Base-by-base conservation (phyloP, 169 alveolate genomes). In the Eimeria sp. region DNA sequence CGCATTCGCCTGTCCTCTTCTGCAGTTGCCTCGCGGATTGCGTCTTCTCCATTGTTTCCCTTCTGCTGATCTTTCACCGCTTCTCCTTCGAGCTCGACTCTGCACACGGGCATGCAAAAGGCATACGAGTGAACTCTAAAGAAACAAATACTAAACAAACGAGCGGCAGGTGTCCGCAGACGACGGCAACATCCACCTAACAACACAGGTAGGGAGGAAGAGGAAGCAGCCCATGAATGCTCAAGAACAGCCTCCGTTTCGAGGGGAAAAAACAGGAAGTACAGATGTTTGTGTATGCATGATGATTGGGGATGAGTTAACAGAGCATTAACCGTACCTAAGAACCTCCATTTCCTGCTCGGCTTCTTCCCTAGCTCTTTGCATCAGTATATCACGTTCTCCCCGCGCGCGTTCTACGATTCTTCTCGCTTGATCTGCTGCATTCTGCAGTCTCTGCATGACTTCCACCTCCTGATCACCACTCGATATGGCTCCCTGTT, bases 281-380 rank as follows among this genome's bases (percentile, higher is more conserved):
- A 25, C 37, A 11, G 43, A 64, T 52, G 46, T 25, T 30, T 68
- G 46, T 43, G 14, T 16, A 30, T 68, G 46, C 46, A 30, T 46
- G 25, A 49, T 6, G 30, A 71, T 14, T 66, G 20, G 27, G 10
- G 60, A 40, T 11, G 30, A 8, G 33, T 40, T 76, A 46, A 25
- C 40, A n/a, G 62, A 13, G 49, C 16, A 33, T 13, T n/a, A 46
- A 46, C 56, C 10, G 58, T 49, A 87, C 94, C 94, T 87, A 13
- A 87, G 62, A 25, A 46, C 83, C 46, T 43, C 43, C 20, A 87
- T 87, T 87, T 87, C 94, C 25, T 64, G 71, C n/a, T 87, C 94
- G 56, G 94, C 94, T 33, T 87, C 94, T 43, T 43, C 83, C 0
- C 94, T 82, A 13, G 94, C 94, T 66, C 94, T 87, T 37, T 62